Evolutionary conservation across 1,284 basidiomycete genomes (phyloP).

Genomic region (Athelia sp.): DNA sequence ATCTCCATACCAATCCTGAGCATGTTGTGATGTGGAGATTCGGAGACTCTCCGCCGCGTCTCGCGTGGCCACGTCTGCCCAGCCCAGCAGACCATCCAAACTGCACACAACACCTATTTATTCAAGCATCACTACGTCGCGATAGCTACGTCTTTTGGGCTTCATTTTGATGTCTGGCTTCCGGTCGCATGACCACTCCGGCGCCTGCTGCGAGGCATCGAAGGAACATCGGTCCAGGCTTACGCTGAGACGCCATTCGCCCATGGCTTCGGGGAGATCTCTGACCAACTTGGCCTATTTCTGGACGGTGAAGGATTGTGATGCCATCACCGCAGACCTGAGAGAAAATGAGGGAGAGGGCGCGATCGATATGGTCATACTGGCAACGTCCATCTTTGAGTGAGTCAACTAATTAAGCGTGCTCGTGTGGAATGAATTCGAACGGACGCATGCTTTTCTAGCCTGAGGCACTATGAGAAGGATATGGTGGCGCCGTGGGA

Average conservation of each 20-base stretch:
- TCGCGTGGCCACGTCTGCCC: no score
- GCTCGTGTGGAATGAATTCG: conserved; percentile 2
- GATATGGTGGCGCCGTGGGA: conserved; percentile 30
- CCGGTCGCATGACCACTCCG: conserved; percentile 25
- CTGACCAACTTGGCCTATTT: conserved; percentile 24
- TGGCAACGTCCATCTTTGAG: conserved; percentile 35
- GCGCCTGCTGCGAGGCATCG: conserved; percentile 22
- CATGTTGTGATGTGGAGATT: no score
- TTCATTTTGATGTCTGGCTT: conserved; percentile 33
- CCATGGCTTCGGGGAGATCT: conserved; percentile 24
- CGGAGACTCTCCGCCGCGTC: no score
- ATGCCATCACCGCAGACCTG: conserved; percentile 21
- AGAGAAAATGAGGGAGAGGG: conserved; percentile 10
- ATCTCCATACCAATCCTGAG: no score
- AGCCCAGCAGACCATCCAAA: no score
- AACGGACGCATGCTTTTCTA: conserved; percentile 1
- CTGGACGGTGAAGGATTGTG: conserved; percentile 15
- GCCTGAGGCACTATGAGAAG: conserved; percentile 3
- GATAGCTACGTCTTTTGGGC: conserved; percentile 25
- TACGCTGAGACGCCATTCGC: conserved; percentile 22
- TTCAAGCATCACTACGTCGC: conserved; percentile 12
- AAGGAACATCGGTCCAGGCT: conserved; percentile 17
- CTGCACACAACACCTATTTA: no score
- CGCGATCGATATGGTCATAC: conserved; percentile 26
- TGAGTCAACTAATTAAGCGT: conserved; percentile 20